Evolutionary conservation across 768 basidiomycete species (phyloP), one percentile per base, ranked within the genome.

Genomic region (Naganishia friedmannii): DNA sequence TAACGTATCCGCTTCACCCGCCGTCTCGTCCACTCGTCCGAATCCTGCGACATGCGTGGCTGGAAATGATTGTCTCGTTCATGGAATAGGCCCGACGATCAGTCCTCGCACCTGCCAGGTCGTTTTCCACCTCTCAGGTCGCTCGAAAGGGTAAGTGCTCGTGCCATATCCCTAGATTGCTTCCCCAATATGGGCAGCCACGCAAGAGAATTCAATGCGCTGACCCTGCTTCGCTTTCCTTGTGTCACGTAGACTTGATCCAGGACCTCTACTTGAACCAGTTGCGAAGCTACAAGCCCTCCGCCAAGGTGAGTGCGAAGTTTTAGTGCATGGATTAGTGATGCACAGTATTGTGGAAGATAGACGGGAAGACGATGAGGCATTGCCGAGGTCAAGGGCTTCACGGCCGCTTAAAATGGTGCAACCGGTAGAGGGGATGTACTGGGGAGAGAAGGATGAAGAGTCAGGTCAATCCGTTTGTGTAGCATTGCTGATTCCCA

Each of bases 251-350:
- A 96, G 94, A 96, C 85, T 85, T 94, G 78, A 85, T 97, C 66
- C 91, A 94, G 86, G 93, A 96, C 73, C 81, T 96, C 68, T 98
- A 97, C 83, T 76, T 98, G 75, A 88, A 86, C 78, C 90, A 95
- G 84, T 85, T 98, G 77, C 94, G 90, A 83, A 81, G 86, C 5
- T 98, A 94, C 87, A 95, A 92, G 85, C 85, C 91, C 48, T 83
- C 87, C 42, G 83, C 87, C 6, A 81, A 79, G 55, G 93, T 93
- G 76, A 81, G 91, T 85, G 15, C 23, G 12, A n/a, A 1, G 7
- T 51, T 51, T 51, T 2, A 51, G 3, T 46, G 45, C 45, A 7
- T 23, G n/a, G 48, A 4, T 4, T 7, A 23, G 48, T 26, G 48
- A 21, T 7, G 48, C 23, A 13, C n/a, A 51, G n/a, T 21, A 8